phyloP scores from a whole-genome alignment of 2,329 filamentous ascomycete species.

The Didymella segeticola region DNA sequence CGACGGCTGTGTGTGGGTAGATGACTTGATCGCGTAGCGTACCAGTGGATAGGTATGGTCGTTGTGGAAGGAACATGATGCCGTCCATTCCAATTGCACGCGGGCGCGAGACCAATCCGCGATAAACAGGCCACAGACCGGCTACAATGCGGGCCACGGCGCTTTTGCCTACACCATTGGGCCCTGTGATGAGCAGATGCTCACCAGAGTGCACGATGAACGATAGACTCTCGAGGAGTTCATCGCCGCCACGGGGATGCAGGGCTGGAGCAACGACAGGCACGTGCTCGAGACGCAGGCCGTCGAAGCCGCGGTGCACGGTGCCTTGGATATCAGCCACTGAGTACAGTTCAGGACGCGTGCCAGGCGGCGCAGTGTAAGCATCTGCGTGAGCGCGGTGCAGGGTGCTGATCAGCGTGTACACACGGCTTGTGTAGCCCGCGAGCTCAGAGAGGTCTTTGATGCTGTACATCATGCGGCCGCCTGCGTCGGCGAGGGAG shows the following conservation, averaged over 20 bases:
- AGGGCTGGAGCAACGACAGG: conserved; percentile 88
- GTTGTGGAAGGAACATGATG: conserved; percentile 97
- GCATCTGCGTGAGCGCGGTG: conserved; percentile 92
- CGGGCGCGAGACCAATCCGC: conserved; percentile 87
- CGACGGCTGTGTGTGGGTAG: conserved; percentile 91
- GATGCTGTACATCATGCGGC: conserved; percentile 99
- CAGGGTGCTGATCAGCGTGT: conserved; percentile 91
- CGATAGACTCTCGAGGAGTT: conserved; percentile 85
- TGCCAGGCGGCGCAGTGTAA: conserved; percentile 74
- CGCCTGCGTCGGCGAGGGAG: conserved; percentile 92
- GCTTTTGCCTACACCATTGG: conserved; percentile 93
- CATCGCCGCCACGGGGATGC: conserved; percentile 89
- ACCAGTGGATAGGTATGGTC: conserved; percentile 89
- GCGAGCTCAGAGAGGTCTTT: conserved; percentile 96
- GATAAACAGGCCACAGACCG: conserved; percentile 94
- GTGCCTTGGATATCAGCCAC: conserved; percentile 92
- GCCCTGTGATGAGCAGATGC: conserved; percentile 91
- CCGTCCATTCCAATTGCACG: conserved; percentile 82
- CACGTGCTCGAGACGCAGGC: conserved; percentile 89
- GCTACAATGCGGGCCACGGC: conserved; percentile 87
- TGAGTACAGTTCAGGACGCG: conserved; percentile 81
- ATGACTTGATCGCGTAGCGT: conserved; percentile 97
- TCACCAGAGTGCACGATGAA: conserved; percentile 90
- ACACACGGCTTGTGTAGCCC: conserved; percentile 94
- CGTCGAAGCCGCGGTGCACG: conserved; percentile 92